phyloP scores from a whole-genome alignment of 805 yeast genomes.

The Pichia pseudocactophila region DNA sequence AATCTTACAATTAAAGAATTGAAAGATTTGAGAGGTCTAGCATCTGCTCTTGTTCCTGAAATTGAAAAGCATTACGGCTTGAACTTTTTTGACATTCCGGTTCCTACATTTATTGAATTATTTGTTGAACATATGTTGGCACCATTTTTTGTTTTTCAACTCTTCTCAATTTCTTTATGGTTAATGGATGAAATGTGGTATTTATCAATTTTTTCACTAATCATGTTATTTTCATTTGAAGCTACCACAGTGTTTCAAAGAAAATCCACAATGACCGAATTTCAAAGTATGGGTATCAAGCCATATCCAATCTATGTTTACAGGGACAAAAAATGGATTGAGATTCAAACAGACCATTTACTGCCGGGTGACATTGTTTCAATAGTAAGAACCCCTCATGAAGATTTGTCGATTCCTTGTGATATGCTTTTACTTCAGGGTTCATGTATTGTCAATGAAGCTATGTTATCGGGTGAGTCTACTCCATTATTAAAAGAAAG shows the following conservation, averaged over 20 bases:
- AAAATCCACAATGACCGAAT: slow-evolving; percentile 87
- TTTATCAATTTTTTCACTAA: slow-evolving; percentile 79
- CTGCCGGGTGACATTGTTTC: slow-evolving; percentile 91
- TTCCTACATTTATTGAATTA: slow-evolving; percentile 83
- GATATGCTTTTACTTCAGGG: slow-evolving; percentile 83
- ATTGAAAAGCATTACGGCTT: slow-evolving; percentile 60
- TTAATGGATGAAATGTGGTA: slow-evolving; percentile 96
- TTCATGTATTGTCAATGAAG: slow-evolving; percentile 93
- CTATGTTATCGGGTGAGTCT: slow-evolving; percentile 98
- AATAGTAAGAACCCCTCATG: slow-evolving; percentile 69
- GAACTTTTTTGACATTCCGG: slow-evolving; percentile 88
- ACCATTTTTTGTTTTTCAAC: slow-evolving; percentile 93
- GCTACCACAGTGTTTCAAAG: slow-evolving; percentile 93
- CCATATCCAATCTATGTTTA: slow-evolving; percentile 73
- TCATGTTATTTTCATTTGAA: slow-evolving; percentile 90
- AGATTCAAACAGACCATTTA: slow-evolving; percentile 61
- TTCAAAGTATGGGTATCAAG: slow-evolving; percentile 94
- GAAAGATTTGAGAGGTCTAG: slow-evolving; percentile 36
- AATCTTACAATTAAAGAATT: slow-evolving; percentile 47
- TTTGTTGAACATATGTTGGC: slow-evolving; percentile 98
- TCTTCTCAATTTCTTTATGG: slow-evolving; percentile 94
- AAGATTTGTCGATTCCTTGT: slow-evolving; percentile 90
- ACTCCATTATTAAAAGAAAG: slow-evolving; percentile 95
- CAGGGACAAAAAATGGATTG: slow-evolving; percentile 64
- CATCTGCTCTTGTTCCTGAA: slow-evolving; percentile 26